Conservation (phyloP, 225 moss, liverwort and hornwort genomes). For the Straminergon stramineum region DNA sequence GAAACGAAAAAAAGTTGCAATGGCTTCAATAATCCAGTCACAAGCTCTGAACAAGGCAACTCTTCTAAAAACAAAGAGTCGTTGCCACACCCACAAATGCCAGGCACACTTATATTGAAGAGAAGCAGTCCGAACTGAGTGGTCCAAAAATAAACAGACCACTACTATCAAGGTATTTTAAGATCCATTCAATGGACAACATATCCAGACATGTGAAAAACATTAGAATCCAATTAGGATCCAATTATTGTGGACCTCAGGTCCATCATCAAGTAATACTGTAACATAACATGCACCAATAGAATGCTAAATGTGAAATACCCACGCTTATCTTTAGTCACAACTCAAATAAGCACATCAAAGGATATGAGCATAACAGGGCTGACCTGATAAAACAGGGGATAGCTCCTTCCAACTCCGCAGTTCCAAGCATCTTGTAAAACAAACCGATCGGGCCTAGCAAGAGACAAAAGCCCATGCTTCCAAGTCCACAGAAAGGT, state of each 20-base stretch:
- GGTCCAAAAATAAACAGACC: not conserved
- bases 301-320: not conserved
- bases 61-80: not conserved
- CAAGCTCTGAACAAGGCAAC: not conserved
- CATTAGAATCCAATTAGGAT: not conserved
- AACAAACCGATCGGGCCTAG: not conserved
- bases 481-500: constrained; percentile 8
- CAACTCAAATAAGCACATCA: not conserved
- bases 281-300: not conserved
- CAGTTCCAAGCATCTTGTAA: constrained; percentile 11
- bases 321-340: not conserved
- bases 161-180: not conserved
- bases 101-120: not conserved
- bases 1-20: not conserved
- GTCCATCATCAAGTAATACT: not conserved
- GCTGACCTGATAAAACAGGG: constrained; percentile 15
- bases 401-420: constrained; percentile 4
- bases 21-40: not conserved
- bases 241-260: not conserved
- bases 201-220: not conserved
- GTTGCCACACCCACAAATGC: not conserved
- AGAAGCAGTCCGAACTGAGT: not conserved
- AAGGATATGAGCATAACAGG: not conserved
- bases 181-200: not conserved
- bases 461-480: constrained; percentile 7